Evolutionary conservation across 495 filamentous ascomycete genomes (phyloP).

Genomic region (Penicillium chermesinum): DNA sequence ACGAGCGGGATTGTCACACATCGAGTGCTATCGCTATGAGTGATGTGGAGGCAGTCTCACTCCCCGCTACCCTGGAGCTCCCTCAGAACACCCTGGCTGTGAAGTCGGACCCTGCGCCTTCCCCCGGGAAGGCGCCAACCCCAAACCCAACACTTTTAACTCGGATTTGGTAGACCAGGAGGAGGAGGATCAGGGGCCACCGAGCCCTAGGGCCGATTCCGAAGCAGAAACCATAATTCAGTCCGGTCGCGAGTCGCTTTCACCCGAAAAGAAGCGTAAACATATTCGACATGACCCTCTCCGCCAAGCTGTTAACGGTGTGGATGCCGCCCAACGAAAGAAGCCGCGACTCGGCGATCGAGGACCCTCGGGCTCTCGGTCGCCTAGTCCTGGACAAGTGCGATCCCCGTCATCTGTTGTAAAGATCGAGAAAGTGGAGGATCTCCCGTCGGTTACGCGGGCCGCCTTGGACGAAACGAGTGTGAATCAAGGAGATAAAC

Average conservation of each 20-base stretch:
- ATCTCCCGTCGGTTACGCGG: constrained; percentile 22
- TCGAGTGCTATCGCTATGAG: constrained; percentile 49
- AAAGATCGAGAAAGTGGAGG: constrained; percentile 37
- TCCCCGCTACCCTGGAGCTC: constrained; percentile 42
- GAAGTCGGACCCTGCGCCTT: constrained; percentile 29
- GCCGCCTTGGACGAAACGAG: constrained; percentile 14
- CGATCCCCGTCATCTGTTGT: constrained; percentile 27
- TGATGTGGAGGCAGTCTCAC: constrained; percentile 45
- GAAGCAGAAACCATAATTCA: constrained; percentile 80
- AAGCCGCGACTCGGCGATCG: constrained; percentile 27
- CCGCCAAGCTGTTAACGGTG: constrained; percentile 22
- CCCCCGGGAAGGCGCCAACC: constrained; percentile 14
- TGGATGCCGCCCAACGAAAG: constrained; percentile 51
- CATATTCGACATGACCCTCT: constrained; percentile 59
- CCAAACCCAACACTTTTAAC: constrained; percentile 20
- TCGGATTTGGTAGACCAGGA: constrained; percentile 22
- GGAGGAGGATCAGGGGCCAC: constrained; percentile 29
- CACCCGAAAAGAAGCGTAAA: constrained; percentile 64
- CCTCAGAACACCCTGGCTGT: constrained; percentile 31
- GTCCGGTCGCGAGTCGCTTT: constrained; percentile 64
- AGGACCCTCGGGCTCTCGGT: constrained; percentile 23
- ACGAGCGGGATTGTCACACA: constrained; percentile 41
- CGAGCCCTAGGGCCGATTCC: constrained; percentile 54
- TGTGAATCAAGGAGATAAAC: constrained; percentile 15
- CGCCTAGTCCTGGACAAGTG: constrained; percentile 23